Evolutionary conservation across 2,329 filamentous ascomycete genomes (phyloP).

Genomic region (Sarocladium oryzae): DNA sequence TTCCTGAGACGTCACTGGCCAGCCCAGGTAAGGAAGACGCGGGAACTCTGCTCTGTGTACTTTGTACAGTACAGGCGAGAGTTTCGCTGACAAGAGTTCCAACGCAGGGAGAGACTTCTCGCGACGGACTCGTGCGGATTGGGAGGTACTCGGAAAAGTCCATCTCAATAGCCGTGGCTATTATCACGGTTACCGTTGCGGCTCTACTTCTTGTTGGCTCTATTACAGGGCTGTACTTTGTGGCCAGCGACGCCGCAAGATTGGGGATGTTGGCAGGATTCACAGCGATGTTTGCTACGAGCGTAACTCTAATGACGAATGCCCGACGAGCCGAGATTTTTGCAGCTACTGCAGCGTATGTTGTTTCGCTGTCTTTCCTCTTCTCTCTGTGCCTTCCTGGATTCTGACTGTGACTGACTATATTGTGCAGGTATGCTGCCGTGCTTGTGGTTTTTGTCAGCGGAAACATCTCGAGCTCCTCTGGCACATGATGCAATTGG

Average conservation of each 20-base stretch:
- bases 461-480: neutral
- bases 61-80: too few species aligned
- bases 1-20: slow-evolving; percentile 4
- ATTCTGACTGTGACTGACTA: too few species aligned
- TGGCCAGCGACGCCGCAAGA: neutral
- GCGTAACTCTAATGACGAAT: slow-evolving; percentile 10
- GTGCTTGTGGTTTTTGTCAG: slow-evolving; percentile 13
- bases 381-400: too few species aligned
- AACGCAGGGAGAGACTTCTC: slow-evolving; percentile 1
- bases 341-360: slow-evolving; percentile 13
- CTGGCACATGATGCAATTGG: neutral
- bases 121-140: neutral
- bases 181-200: slow-evolving; percentile 1
- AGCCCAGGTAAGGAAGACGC: neutral
- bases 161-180: neutral
- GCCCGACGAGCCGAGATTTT: slow-evolving; percentile 11
- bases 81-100: neutral
- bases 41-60: too few species aligned
- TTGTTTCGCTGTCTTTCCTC: too few species aligned
- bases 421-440: slow-evolving; percentile 11
- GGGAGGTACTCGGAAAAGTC: neutral
- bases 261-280: slow-evolving; percentile 25
- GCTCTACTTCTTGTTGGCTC: slow-evolving; percentile 8
- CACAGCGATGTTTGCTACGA: slow-evolving; percentile 9
- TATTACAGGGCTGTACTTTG: slow-evolving; percentile 6